These are phyloP conservation scores for Lasiodiplodia theobromae DNA, from an alignment of 2,329 filamentous ascomycete species.

Conservation along the genomic window DNA sequence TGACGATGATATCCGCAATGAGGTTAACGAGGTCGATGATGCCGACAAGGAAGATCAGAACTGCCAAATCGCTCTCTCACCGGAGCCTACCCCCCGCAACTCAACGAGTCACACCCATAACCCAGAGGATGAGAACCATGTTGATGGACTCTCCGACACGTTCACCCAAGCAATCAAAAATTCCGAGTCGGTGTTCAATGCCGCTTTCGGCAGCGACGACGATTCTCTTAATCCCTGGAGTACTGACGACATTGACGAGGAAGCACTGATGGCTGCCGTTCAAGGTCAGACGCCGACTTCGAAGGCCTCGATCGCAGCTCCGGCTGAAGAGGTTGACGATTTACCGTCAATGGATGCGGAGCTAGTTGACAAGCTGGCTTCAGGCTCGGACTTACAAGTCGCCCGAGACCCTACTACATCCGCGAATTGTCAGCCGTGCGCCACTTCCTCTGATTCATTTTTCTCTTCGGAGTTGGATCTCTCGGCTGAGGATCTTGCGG, in stretches of 20 bases:
- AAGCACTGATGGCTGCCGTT: conserved; percentile 39
- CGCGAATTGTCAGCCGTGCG: background rate
- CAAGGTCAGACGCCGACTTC: conserved; percentile 33
- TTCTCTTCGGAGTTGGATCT: background rate
- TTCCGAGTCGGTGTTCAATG: background rate
- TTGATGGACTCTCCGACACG: background rate
- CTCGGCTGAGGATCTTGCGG: background rate
- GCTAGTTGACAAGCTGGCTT: background rate
- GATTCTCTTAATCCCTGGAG: background rate
- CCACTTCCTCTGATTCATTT: background rate
- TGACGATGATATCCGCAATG: background rate
- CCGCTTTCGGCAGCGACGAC: background rate
- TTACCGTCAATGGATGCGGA: background rate
- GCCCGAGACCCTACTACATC: background rate
- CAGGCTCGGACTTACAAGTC: background rate
- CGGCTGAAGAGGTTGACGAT: background rate
- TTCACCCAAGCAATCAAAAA: background rate
- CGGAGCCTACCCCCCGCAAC: background rate
- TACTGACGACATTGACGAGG: conserved; percentile 40
- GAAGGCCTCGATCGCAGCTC: background rate
- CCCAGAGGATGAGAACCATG: background rate
- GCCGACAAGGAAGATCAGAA: background rate
- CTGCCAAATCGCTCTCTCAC: background rate
- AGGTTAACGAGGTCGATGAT: background rate
- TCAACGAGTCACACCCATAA: background rate